Evolutionary conservation across 108 stramenopile species (phyloP).

Genomic region (Nitzschia inconspicua): DNA sequence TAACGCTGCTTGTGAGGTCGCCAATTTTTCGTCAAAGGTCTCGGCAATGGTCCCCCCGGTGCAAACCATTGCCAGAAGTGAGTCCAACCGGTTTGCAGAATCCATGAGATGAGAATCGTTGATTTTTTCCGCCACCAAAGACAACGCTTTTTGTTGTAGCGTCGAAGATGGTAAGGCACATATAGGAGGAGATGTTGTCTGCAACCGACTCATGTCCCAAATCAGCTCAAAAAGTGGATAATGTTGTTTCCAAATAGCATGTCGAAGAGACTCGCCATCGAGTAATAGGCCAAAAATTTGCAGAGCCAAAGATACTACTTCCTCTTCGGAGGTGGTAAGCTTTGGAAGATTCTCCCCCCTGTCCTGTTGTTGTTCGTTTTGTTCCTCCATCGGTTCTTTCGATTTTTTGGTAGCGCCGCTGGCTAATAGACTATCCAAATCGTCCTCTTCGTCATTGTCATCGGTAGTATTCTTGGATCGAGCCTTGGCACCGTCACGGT

Average conservation of each 20-base stretch:
- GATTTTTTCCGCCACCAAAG: slow-evolving; percentile 46
- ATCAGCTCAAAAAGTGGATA: slow-evolving; percentile 32
- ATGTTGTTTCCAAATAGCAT: slow-evolving; percentile 51
- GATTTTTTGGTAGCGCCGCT: slow-evolving; percentile 10
- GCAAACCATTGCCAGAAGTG: slow-evolving; percentile 68
- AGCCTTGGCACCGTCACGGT: background rate
- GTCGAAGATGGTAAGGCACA: slow-evolving; percentile 54
- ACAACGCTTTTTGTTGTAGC: slow-evolving; percentile 66
- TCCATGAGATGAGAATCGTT: slow-evolving; percentile 27
- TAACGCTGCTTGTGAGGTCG: slow-evolving; percentile 45
- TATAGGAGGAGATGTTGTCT: slow-evolving; percentile 42
- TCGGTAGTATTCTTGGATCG: background rate
- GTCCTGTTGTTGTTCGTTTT: background rate
- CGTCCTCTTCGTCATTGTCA: slow-evolving; percentile 38
- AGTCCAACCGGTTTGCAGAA: slow-evolving; percentile 46
- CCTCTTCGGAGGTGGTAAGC: slow-evolving; percentile 37
- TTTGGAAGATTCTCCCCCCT: slow-evolving; percentile 25
- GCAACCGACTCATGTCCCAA: slow-evolving; percentile 65
- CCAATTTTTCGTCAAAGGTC: slow-evolving; percentile 27
- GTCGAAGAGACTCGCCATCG: slow-evolving; percentile 40
- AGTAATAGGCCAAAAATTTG: slow-evolving; percentile 50
- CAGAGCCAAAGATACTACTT: slow-evolving; percentile 38
- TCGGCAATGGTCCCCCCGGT: slow-evolving; percentile 51
- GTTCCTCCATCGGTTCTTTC: background rate
- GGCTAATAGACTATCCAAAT: slow-evolving; percentile 67